Evolutionary conservation across 495 filamentous ascomycete species (phyloP), one percentile per base, ranked within the genome.

Genomic region (Talaromyces proteolyticus): DNA sequence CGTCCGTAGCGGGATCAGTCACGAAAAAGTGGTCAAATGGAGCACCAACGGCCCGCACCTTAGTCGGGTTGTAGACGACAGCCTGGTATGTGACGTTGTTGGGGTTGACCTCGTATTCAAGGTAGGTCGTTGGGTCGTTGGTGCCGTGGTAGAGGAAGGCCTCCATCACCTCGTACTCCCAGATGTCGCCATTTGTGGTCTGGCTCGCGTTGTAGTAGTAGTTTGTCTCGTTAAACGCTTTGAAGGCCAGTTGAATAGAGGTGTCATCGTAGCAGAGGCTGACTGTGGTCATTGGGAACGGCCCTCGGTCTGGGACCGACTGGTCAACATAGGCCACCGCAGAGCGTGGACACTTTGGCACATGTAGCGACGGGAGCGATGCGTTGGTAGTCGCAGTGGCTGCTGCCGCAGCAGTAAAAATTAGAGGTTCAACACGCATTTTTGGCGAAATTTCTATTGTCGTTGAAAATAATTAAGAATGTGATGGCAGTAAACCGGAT

Each of bases 81-180:
- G 47, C 47, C 24, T 49, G 47, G 19, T 49, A 49, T 14, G 47
- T 49, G 47, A 49, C 37, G 22, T 49, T 49, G 36, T 38, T 39
- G 12, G 47, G 47, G 20, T 49, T 49, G 18, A 49, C 14, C 6
- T 49, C 47, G 16, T 39, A 49, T 26, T 49, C 47, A 20, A 49
- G 19, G 36, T 49, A 49, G 3, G 47, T 49, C 21, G 47, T 41
- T 3, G 47, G 47, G 21, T 49, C 36, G 21, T 49, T 49, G 17
- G 17, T 22, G 36, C 47, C 47, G 37, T 49, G 47, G 21, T 49
- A 49, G 36, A 49, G 37, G 36, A 49, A 49, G 0, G 47, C 47
- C 17, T 49, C 47, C 47, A 49, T 49, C 12, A 49, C 47, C 38
- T 49, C 47, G 47, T 49, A 49, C 19, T 49, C 47, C 47, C 47